Base-by-base conservation (phyloP, 2,329 filamentous ascomycete species). In the Lachnum nothofagi region DNA sequence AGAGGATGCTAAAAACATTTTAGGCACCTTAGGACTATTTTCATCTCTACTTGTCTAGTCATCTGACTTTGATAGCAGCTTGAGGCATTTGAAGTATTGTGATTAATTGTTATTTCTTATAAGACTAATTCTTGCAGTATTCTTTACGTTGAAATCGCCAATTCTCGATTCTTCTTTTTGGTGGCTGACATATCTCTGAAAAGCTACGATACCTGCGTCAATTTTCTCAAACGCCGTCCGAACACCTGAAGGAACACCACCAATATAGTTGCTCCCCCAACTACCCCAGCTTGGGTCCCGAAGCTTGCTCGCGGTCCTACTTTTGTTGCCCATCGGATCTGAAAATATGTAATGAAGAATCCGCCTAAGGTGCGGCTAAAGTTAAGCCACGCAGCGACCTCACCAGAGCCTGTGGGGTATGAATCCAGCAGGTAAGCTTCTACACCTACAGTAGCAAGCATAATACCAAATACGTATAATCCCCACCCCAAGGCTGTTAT, bases 281-380 rank as follows among this genome's bases (percentile, higher is more conserved):
- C 58, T 34, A 60, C 46, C 3, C 44, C 53, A 8, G 55, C 54
- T 40, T 61, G 58, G 22, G 54, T 49, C 9, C 59, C 59, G 45
- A 61, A 61, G 20, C 46, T 52, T 20, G 58, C 49, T 44, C 49
- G 52, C 27, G 52, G 57, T 10, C 57, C 57, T 7, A 42, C 37
- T 4, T 49, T 52, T 4, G 25, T 24, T 29, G 50, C 59, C 59
- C 59, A 61, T 6, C 49, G 47, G 24, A 48, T 33, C 44, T 61
- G 56, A 49, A 59, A 61, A 31, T 60, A 60, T 10, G 52, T 58
- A 7, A 61, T 58, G 16, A 34, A 40, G 34, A 61, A 61, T 5
- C 59, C 59, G 44, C 58, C 53, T 24, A 51, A 29, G 6, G 41
- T 48, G 31, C 59, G 47, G 16, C 51, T 48, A 42, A 61, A 52